Evolutionary conservation across 1,284 basidiomycete genomes (phyloP), one percentile per base, ranked within the genome.

Genomic region (Tilletia indica): DNA sequence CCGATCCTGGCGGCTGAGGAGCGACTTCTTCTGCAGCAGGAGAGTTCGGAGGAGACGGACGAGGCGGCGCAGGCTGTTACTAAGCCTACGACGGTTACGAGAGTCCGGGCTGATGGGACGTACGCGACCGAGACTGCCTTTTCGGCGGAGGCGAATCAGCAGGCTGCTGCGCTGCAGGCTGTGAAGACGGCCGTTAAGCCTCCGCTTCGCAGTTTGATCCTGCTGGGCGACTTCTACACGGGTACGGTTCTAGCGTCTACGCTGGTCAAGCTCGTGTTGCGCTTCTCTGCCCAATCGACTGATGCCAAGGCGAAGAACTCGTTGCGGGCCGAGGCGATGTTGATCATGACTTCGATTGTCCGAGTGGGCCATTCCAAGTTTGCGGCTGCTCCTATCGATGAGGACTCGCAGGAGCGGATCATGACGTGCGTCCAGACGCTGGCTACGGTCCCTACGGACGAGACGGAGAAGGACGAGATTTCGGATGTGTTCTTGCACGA

Each of bases 351-450:
- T 2, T 97, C 93, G 19, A 88, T 97, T 81, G 92, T 99, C 80
- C 93, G 96, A 67, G 93, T 98, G 67, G 97, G 97, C 54, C 96
- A 98, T 86, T 95, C 93, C 73, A 95, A 96, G 84, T 97, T 97
- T 79, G 92, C 92, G 54, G 90, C 92, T 0, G 91, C 92, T 1
- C 92, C 93, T 16, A 99, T 99, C 78, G 97, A 99, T 86, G 97
- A 99, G 85, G 97, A 99, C 85, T 96, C 94, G 34, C 91, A 90
- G 78, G 97, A 99, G 85, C 91, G 97, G 25, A 95, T 99, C 85
- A 90, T 97, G 88, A 93, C 92, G 85, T 99, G 97, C 86, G 91
- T 99, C 70, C 92, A 95, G 84, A 94, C 95, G 0, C 87, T 99
- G 73, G 93, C 88, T 6, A 84, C 83, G 16, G 73, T 77, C 48